phyloP scores from a whole-genome alignment of 1,284 basidiomycete species.

The Cryptococcus sp. region DNA sequence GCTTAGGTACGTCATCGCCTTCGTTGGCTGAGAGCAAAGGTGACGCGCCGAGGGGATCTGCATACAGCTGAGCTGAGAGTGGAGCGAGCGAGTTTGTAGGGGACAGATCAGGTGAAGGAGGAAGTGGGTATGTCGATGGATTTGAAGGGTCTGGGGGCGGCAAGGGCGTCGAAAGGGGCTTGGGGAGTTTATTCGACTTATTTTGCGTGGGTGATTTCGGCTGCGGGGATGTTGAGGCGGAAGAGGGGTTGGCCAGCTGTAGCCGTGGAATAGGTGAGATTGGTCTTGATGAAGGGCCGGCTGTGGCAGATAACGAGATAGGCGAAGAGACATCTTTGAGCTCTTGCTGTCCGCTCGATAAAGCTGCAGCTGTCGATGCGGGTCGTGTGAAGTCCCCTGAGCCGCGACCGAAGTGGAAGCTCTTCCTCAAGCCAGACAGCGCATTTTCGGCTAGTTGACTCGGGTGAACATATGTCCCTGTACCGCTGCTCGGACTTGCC shows the following conservation, averaged over 20 bases:
- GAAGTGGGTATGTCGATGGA: slow-evolving; percentile 37
- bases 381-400: slow-evolving; percentile 10
- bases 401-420: slow-evolving; percentile 31
- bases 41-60: slow-evolving; percentile 35
- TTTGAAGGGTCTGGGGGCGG: slow-evolving; percentile 28
- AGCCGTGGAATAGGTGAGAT: slow-evolving; percentile 16
- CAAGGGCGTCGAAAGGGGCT: slow-evolving; percentile 4
- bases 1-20: slow-evolving; percentile 8
- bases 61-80: slow-evolving; percentile 12
- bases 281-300: slow-evolving; percentile 12
- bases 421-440: slow-evolving; percentile 36
- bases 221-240: slow-evolving; percentile 18
- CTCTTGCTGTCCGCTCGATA: slow-evolving; percentile 15
- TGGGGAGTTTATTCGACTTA: slow-evolving; percentile 8
- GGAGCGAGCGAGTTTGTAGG: slow-evolving; percentile 11
- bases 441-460: slow-evolving; percentile 43
- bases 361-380: neutral
- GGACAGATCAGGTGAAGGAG: slow-evolving; percentile 28
- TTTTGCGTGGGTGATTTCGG: slow-evolving; percentile 8
- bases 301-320: slow-evolving; percentile 7
- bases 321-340: slow-evolving; percentile 28
- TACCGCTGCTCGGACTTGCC: neutral
- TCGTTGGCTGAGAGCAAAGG: slow-evolving; percentile 15
- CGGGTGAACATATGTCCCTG: slow-evolving; percentile 9
- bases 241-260: slow-evolving; percentile 15